phyloP scores from a whole-genome alignment of 2,329 filamentous ascomycete genomes.

The Colletotrichum coccodes region DNA sequence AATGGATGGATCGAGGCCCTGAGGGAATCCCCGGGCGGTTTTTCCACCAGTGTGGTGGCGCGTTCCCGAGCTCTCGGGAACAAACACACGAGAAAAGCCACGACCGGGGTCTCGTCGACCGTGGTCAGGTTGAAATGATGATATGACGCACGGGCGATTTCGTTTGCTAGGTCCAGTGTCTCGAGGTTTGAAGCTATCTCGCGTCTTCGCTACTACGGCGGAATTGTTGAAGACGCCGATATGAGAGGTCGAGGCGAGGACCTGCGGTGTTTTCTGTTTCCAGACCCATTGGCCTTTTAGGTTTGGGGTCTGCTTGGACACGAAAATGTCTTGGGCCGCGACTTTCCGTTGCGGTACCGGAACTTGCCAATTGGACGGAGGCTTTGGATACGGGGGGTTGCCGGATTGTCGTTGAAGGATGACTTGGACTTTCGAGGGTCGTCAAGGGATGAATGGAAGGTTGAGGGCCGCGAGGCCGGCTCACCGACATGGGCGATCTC shows the following conservation, averaged over 20 bases:
- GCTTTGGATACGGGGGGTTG: neutral
- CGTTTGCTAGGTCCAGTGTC: too few species aligned
- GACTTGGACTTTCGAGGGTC: neutral
- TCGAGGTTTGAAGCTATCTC: constrained; percentile 8
- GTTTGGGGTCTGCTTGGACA: neutral
- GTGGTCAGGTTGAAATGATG: neutral
- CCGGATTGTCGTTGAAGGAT: constrained; percentile 3
- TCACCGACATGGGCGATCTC: constrained; percentile 18
- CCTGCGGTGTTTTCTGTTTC: neutral
- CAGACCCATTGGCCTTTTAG: neutral
- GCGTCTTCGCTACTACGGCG: constrained; percentile 19
- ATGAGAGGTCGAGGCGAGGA: neutral
- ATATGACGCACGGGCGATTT: constrained; percentile 7
- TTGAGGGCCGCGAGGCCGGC: constrained; percentile 11
- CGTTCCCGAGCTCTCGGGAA: constrained; percentile 17
- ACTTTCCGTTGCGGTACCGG: constrained; percentile 19
- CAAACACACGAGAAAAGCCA: neutral
- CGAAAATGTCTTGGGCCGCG: constrained; percentile 15
- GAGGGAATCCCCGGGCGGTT: neutral
- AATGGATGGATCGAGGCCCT: neutral
- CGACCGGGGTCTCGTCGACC: neutral
- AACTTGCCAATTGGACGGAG: neutral
- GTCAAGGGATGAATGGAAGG: neutral
- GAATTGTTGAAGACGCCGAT: constrained; percentile 18
- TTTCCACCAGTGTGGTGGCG: constrained; percentile 21